Conservation (phyloP, 2,329 filamentous ascomycete species). For the Fusarium pseudocircinatum region DNA sequence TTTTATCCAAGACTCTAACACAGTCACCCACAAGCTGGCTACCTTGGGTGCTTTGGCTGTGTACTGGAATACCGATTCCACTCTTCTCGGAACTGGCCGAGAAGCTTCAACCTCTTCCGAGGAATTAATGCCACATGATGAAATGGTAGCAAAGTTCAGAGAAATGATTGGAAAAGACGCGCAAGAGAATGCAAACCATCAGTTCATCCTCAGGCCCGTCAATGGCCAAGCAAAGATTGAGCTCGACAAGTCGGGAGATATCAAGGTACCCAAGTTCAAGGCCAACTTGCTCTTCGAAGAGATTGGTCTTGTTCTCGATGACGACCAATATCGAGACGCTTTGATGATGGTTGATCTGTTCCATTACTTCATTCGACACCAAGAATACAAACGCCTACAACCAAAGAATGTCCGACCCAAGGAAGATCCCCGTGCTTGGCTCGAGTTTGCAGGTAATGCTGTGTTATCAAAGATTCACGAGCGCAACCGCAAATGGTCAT, state of each 20-base stretch:
- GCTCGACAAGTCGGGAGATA: constrained; percentile 89
- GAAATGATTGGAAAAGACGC: constrained; percentile 81
- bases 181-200: constrained; percentile 69
- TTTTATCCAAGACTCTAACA: constrained; percentile 88
- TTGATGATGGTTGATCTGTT: constrained; percentile 99
- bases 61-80: constrained; percentile 97
- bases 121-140: constrained; percentile 74
- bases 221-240: constrained; percentile 95
- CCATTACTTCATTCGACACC: constrained; percentile 97
- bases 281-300: constrained; percentile 94
- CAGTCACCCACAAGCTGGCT: constrained; percentile 91
- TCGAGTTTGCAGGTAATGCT: constrained; percentile 89
- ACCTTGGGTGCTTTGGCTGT: constrained; percentile 89
- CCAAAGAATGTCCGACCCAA: constrained; percentile 83
- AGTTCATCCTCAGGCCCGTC: constrained; percentile 96
- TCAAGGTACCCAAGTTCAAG: constrained; percentile 85
- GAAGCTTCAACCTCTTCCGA: constrained; percentile 62
- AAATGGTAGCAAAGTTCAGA: constrained; percentile 81
- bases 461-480: constrained; percentile 96
- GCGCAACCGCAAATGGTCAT: constrained; percentile 90
- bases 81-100: constrained; percentile 82
- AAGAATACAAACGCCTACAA: constrained; percentile 94
- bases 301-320: constrained; percentile 96
- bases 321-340: constrained; percentile 95
- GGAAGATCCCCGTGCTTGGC: constrained; percentile 91